Evolutionary conservation across 2,329 filamentous ascomycete genomes (phyloP), one percentile per base, ranked within the genome.

Genomic region (Biscogniauxia mediterranea): DNA sequence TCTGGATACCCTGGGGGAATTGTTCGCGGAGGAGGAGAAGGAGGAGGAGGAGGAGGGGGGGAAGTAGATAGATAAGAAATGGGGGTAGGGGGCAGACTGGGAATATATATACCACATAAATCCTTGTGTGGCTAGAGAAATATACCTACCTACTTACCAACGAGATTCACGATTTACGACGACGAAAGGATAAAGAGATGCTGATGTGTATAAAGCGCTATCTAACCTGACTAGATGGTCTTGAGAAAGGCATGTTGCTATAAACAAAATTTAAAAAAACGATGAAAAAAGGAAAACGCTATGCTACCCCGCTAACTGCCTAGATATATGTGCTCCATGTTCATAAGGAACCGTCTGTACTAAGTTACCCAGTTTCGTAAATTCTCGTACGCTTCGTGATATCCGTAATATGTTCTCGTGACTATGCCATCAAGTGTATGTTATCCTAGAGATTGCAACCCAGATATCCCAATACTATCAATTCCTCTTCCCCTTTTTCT

Each of bases 1-100:
- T 55, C 69, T 86, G 6, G 83, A 86, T 63, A 79, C 77, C 3
- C 61, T 89, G 58, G 81, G 79, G 13, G 79, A 76, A 70, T 64
- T 88, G 65, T 84, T 88, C 69, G 73, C 70, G 58, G 63, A 62
- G 46, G 50, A 26, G 17, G 25, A 42, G 28, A 52, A 59, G 20
- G n/a, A 51, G 8, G 1, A 57, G 55, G 19, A 32, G 17, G 38
- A 19, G 21, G 20, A 19, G n/a, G 20, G 32, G 6, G 51, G 21
- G 15, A 6, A 42, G 56, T 26, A 28, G 5, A 26, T 8, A 38
- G 23, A 5, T 3, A 23, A 23, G 23, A 5, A 23, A 23, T 3
- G 23, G 23, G 23, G 23, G 32, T 2, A 9, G 32, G 32, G 32
- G 32, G 32, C 7, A 5, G 23, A 23, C 23, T 32, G 28, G 17